phyloP scores from a whole-genome alignment of 2,329 filamentous ascomycete genomes.

The Cercospora zeae-maydis region DNA sequence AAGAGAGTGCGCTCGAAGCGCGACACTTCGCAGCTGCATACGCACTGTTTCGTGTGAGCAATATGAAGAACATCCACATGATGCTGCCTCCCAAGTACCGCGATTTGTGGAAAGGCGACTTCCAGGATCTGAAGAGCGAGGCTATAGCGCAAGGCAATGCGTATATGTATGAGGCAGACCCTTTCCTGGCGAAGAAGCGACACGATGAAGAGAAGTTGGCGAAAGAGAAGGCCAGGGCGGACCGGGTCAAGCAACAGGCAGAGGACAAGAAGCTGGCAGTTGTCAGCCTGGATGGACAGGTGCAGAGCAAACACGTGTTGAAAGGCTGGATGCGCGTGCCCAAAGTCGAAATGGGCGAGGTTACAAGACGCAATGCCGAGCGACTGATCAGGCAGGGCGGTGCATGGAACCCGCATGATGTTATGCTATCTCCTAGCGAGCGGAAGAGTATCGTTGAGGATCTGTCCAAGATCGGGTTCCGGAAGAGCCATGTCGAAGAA shows the following conservation, averaged over 20 bases:
- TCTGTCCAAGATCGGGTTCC: conserved; percentile 75
- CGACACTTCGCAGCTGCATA: conserved; percentile 92
- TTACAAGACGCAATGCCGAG: conserved; percentile 75
- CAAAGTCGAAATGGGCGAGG: conserved; percentile 88
- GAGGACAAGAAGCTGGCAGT: conserved; percentile 59
- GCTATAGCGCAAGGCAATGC: conserved; percentile 72
- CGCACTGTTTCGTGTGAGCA: conserved; percentile 84
- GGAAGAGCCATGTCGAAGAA: conserved; percentile 84
- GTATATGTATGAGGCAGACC: conserved; percentile 95
- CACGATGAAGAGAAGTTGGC: conserved; percentile 72
- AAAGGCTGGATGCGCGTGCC: conserved; percentile 80
- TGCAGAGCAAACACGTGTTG: conserved; percentile 36
- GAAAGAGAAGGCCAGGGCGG: conserved; percentile 74
- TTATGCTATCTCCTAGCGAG: conserved; percentile 59
- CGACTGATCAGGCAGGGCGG: conserved; percentile 71
- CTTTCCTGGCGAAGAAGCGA: conserved; percentile 77
- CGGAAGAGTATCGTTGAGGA: conserved; percentile 65
- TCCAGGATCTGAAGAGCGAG: conserved; percentile 73
- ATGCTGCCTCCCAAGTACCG: conserved; percentile 88
- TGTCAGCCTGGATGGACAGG: conserved; percentile 37
- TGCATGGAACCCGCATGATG: conserved; percentile 79
- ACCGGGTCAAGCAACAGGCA: conserved; percentile 56
- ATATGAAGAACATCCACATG: conserved; percentile 93
- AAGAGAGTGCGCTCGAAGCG: conserved; percentile 81
- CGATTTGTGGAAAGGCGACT: conserved; percentile 84